Evolutionary conservation across 176 grass and related monocot species (phyloP), one percentile per base, ranked within the genome.

Genomic region (Rhynchospora breviuscula): DNA sequence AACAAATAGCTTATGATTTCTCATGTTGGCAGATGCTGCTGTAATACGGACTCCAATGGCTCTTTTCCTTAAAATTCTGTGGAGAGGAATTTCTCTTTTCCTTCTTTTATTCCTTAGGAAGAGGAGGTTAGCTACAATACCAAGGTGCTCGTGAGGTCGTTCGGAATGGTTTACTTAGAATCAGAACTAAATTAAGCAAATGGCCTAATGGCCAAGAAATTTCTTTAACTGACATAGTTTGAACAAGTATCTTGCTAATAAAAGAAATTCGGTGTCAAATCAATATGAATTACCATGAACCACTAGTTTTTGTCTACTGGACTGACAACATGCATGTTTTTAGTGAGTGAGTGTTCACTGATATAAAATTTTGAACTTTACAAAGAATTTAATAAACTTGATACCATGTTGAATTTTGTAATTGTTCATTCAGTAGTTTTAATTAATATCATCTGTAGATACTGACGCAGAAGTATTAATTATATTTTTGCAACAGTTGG

Each of bases 231-330:
- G 71, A 85, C 59, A 31, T 59, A 22, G n/a, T 72, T 73, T 26
- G 54, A 85, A 78, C 25, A 7, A 56, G 49, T 51, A 61, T 75
- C 59, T 81, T 63, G 31, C 79, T 64, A 81, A 84, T 74, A 45
- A 45, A 60, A 75, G 82, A 84, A 84, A 84, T 71, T 84, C 19
- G 21, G 31, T 1, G 59, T 64, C 22, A 56, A 52, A 57, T 77
- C 15, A 46, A 49, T 62, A 62, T 40, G 59, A 1, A 65, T 48
- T 63, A 53, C 23, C 14, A 77, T 26, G 49, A 77, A 77, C 73
- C 49, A 14, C 23, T 33, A 77, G 25, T 77, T 77, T 77, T 21
- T 77, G 56, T 57, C 56, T 43, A 67, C 84, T 52, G 59, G 9
- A 79, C 6, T 31, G 45, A 19, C 13, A 77, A 77, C 12, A 31